Evolutionary conservation across 1,139 yeast genomes (phyloP), one percentile per base, ranked within the genome.

Genomic region (Lodderomyces margitis): DNA sequence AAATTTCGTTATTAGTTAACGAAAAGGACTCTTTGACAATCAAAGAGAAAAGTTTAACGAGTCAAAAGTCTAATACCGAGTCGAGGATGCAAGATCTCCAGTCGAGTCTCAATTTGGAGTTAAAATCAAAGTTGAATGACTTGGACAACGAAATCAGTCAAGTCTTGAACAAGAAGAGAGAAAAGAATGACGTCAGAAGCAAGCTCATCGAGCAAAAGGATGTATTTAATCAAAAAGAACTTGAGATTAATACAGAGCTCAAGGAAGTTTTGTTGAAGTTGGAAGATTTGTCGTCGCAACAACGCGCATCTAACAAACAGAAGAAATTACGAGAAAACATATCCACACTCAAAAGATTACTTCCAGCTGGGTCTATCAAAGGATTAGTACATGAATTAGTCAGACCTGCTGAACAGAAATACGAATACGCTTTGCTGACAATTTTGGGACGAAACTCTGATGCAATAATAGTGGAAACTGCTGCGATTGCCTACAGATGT

Each of bases 361-460:
- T 87, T 48, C 95, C 96, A 0, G 56, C 59, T 21, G 70, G 68
- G 14, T 86, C 95, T 2, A 92, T 91, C 7, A 78, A 76, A 50
- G 97, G 97, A 1, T 62, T 87, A 20, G 80, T 91, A 2, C 76
- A 81, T 49, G 97, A 89, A 53, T 67, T 92, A 30, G 85, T 95
- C 37, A 78, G 81, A 43, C 96, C 98, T 8, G 74, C 81, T 19
- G 87, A 85, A 53, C 81, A 79, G 44, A 83, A 79, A 54, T 91
- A 81, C 58, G 89, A 86, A 41, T 55, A 71, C 6, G 96, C 98
- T 0, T 75, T 92, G 34, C 81, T 87, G 39, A 84, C 95, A 0
- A 77, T 87, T 5, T 66, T 92, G 35, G 98, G 98, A 4, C 75
- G 78, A 48, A 78, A 87, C 54, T 78, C 82, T 51, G 95, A 92